Evolutionary conservation across 768 basidiomycete species (phyloP).

Genomic region (Lactarius hengduanensis): DNA sequence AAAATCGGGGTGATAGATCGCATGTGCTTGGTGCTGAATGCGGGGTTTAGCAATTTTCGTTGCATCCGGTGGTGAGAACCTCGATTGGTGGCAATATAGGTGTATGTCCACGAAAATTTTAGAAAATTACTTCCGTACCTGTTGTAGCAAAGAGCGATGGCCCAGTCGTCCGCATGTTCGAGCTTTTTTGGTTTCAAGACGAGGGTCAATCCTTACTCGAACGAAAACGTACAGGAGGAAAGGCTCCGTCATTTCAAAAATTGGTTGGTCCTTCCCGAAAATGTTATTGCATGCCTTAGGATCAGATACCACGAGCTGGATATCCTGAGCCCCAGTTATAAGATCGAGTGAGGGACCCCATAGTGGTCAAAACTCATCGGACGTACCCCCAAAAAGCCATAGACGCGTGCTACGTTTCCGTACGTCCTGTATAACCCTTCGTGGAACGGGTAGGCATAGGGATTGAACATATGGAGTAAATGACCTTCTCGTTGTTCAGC

Average conservation of each 20-base stretch:
- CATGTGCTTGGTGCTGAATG: conserved; percentile 30
- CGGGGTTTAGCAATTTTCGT: conserved; percentile 22
- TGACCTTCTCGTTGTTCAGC: not conserved
- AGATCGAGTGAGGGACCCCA: not conserved
- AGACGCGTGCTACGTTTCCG: not conserved
- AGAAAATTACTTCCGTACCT: not conserved
- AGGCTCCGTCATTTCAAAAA: not conserved
- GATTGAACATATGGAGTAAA: not conserved
- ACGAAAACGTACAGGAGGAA: conserved; percentile 1
- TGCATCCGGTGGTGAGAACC: conserved; percentile 12
- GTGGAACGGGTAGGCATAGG: not conserved
- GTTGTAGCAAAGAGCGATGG: conserved; percentile 4
- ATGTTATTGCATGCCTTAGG: conserved; percentile 12
- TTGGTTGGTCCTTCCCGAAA: conserved; percentile 7
- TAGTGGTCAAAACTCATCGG: not conserved
- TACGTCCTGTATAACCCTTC: not conserved
- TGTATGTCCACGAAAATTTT: not conserved
- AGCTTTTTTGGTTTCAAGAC: not conserved
- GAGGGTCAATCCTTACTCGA: too few species aligned
- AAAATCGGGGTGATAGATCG: conserved; percentile 30
- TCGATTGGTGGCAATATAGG: not conserved
- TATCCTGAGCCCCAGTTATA: not conserved
- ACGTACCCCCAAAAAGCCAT: not conserved
- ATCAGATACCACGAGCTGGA: conserved; percentile 13
- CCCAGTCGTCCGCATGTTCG: conserved; percentile 3